These are phyloP conservation scores for Dactylellina cionopaga DNA, from an alignment of 2,329 filamentous ascomycete species.

Conservation along the genomic window DNA sequence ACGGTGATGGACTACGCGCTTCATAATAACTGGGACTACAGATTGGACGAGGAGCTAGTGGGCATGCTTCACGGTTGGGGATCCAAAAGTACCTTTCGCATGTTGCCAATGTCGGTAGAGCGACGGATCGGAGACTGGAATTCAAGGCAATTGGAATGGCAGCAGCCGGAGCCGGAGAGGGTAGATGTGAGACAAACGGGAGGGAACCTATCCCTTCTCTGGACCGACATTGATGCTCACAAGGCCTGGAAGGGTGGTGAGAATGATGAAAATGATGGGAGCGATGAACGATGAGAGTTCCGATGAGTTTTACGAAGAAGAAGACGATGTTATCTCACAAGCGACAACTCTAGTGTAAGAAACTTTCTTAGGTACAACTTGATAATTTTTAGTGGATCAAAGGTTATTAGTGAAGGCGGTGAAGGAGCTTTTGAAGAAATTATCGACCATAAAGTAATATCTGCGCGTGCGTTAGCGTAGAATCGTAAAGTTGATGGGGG, in stretches of 20 bases:
- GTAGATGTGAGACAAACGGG: constrained; percentile 26
- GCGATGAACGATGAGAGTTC: too few species aligned
- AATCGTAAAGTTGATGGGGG: not conserved
- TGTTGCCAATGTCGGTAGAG: constrained; percentile 25
- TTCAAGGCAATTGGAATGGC: constrained; percentile 38
- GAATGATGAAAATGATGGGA: not conserved
- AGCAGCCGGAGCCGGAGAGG: constrained; percentile 22
- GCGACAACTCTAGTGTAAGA: not conserved
- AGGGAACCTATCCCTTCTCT: constrained; percentile 5
- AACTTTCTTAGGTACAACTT: not conserved
- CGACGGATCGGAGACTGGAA: constrained; percentile 35
- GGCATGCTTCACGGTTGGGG: constrained; percentile 45
- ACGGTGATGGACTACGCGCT: constrained; percentile 46
- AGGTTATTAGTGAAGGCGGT: too few species aligned
- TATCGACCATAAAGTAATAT: constrained; percentile 45
- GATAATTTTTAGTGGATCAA: too few species aligned
- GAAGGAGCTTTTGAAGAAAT: constrained; percentile 16
- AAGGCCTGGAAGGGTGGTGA: not conserved
- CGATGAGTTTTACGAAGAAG: not conserved
- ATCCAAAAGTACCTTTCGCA: constrained; percentile 25
- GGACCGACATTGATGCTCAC: constrained; percentile 15
- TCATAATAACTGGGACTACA: constrained; percentile 27
- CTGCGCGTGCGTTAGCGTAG: not conserved
- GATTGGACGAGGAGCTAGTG: constrained; percentile 34
- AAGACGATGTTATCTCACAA: not conserved